These are phyloP conservation scores for Penicillium paneum DNA, from an alignment of 2,329 filamentous ascomycete species.

Conservation along the genomic window DNA sequence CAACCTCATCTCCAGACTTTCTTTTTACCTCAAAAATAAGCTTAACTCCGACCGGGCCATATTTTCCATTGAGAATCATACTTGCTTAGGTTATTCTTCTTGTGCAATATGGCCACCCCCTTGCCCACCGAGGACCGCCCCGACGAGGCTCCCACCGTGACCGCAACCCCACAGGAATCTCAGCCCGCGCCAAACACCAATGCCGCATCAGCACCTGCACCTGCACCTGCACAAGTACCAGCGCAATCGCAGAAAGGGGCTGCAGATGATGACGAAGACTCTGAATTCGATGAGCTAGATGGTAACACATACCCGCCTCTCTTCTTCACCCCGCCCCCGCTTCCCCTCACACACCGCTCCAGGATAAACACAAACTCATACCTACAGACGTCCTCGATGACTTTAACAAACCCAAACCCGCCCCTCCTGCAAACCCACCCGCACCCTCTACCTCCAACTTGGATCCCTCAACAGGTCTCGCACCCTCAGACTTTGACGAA, in stretches of 20 bases:
- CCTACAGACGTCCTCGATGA: constrained; percentile 77
- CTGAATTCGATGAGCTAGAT: constrained; percentile 93
- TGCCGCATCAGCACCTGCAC: neutral
- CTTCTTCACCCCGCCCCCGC: neutral
- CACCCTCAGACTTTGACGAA: constrained; percentile 31
- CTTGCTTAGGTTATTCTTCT: neutral
- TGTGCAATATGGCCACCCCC: neutral
- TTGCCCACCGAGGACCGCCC: neutral
- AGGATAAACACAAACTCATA: constrained; percentile 4
- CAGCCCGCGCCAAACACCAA: neutral
- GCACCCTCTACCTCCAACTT: constrained; percentile 17
- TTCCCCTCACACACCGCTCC: neutral
- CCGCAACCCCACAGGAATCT: neutral
- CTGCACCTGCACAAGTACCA: neutral
- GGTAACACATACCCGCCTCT: constrained; percentile 49
- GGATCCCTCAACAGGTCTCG: constrained; percentile 14
- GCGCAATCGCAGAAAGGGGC: neutral
- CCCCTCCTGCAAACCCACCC: constrained; percentile 17
- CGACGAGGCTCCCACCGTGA: neutral
- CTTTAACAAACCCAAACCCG: constrained; percentile 63
- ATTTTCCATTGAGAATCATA: neutral
- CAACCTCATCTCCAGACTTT: constrained; percentile 6
- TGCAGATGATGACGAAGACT: constrained; percentile 63
- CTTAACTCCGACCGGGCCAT: neutral
- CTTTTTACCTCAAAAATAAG: constrained; percentile 1